Evolutionary conservation across 2,329 filamentous ascomycete genomes (phyloP).

Genomic region (Cryphonectria nitschkei): DNA sequence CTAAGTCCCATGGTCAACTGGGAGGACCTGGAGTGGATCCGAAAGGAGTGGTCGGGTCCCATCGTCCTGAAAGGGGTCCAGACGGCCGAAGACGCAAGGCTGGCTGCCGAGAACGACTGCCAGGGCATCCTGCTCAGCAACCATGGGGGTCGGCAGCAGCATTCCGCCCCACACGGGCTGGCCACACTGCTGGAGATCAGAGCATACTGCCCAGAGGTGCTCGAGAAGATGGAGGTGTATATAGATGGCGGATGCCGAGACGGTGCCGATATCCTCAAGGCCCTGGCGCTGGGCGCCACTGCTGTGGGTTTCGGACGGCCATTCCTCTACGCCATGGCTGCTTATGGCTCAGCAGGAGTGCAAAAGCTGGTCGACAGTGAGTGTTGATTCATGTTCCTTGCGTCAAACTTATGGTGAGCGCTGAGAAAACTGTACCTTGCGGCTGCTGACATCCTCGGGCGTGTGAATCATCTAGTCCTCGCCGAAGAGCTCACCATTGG

Average conservation of each 20-base stretch:
- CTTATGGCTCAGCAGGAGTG: constrained; percentile 26
- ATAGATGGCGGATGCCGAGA: constrained; percentile 59
- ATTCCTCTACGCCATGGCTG: constrained; percentile 43
- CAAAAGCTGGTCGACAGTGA: constrained; percentile 27
- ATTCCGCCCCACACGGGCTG: constrained; percentile 25
- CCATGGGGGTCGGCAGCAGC: constrained; percentile 29
- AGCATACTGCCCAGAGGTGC: constrained; percentile 52
- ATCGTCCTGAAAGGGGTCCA: constrained; percentile 30
- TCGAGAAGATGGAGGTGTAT: constrained; percentile 55
- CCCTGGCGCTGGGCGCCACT: constrained; percentile 55
- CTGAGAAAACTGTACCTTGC: background rate
- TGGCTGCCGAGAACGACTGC: constrained; percentile 25
- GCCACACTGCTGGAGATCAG: constrained; percentile 55
- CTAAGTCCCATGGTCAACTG: constrained; percentile 29
- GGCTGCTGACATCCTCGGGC: background rate
- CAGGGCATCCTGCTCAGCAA: constrained; percentile 30
- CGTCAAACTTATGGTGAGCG: background rate
- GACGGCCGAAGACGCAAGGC: constrained; percentile 28
- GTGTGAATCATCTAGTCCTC: constrained; percentile 25
- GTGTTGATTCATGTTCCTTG: constrained; percentile 16
- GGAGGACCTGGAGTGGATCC: constrained; percentile 32
- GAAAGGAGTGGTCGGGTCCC: constrained; percentile 35
- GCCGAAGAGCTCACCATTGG: constrained; percentile 41
- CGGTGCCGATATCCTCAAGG: constrained; percentile 60
- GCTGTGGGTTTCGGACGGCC: constrained; percentile 52